Evolutionary conservation across 2,329 filamentous ascomycete genomes (phyloP).

Genomic region (Pyrenophora seminiperda): DNA sequence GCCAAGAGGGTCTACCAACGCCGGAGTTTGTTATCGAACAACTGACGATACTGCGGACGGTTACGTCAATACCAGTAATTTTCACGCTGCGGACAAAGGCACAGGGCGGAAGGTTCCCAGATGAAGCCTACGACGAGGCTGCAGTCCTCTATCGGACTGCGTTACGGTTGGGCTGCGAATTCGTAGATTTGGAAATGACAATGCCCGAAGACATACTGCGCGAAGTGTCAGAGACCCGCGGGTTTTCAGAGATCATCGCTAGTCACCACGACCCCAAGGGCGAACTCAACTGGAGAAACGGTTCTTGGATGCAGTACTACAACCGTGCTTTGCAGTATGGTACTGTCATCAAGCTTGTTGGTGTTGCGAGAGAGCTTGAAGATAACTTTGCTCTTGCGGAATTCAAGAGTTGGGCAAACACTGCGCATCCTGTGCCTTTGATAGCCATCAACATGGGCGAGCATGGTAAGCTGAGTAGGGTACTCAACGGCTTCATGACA

Average conservation of each 20-base stretch:
- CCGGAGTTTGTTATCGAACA: constrained; percentile 82
- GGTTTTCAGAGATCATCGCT: constrained; percentile 82
- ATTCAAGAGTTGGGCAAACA: constrained; percentile 78
- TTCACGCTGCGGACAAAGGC: constrained; percentile 87
- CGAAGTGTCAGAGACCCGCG: constrained; percentile 69
- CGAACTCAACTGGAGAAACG: constrained; percentile 83
- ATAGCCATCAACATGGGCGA: constrained; percentile 97
- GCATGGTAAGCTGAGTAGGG: constrained; percentile 83
- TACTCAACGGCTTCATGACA: constrained; percentile 91
- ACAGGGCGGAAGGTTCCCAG: constrained; percentile 88
- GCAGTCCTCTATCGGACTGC: constrained; percentile 77
- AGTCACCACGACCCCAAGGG: constrained; percentile 91
- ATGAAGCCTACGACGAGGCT: constrained; percentile 72
- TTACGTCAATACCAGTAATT: constrained; percentile 78
- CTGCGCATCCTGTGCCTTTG: constrained; percentile 77
- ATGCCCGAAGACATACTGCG: constrained; percentile 78
- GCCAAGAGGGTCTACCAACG: constrained; percentile 61
- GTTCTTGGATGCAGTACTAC: constrained; percentile 89
- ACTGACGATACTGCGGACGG: constrained; percentile 75
- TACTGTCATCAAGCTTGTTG: constrained; percentile 93
- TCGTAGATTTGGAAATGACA: constrained; percentile 89
- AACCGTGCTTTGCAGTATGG: constrained; percentile 89
- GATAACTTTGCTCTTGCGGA: constrained; percentile 85
- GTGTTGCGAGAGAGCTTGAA: constrained; percentile 73
- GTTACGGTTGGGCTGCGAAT: constrained; percentile 84